These are phyloP conservation scores for Peronospora belbahrii DNA, from an alignment of 352 stramenopile genomes.

Conservation along the genomic window DNA sequence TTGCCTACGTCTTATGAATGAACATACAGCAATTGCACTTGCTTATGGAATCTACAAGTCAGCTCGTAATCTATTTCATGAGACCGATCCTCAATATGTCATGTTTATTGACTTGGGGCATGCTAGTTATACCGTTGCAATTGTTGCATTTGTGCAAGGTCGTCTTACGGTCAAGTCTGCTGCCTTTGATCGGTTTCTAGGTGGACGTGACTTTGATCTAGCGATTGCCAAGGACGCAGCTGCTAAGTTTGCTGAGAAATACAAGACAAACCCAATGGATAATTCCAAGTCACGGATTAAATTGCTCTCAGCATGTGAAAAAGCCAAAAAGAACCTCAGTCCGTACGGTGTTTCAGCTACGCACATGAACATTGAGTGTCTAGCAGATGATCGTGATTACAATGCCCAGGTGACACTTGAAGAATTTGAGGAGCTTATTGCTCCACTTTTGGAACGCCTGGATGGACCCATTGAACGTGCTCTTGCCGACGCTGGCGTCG, in stretches of 20 bases:
- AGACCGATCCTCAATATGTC: constrained; percentile 90
- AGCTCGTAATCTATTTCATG: constrained; percentile 91
- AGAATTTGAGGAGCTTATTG: constrained; percentile 93
- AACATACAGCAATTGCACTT: constrained; percentile 94
- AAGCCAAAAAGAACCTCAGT: constrained; percentile 98
- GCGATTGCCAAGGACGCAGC: constrained; percentile 92
- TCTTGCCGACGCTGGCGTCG: constrained; percentile 85
- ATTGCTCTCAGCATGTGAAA: constrained; percentile 95
- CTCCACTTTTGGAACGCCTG: constrained; percentile 80
- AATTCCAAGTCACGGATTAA: constrained; percentile 95
- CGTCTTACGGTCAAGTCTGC: constrained; percentile 93
- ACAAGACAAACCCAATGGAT: constrained; percentile 88
- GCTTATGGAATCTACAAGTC: constrained; percentile 95
- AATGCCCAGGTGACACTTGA: constrained; percentile 89
- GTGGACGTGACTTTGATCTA: constrained; percentile 95
- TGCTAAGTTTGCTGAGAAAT: constrained; percentile 94
- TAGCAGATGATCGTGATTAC: constrained; percentile 98
- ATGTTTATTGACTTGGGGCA: constrained; percentile 99
- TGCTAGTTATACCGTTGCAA: constrained; percentile 87
- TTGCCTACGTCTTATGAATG: constrained; percentile 96
- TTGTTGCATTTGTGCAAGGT: constrained; percentile 92
- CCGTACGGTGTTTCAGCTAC: constrained; percentile 95
- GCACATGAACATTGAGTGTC: constrained; percentile 94
- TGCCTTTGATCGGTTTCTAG: constrained; percentile 92
- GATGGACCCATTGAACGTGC: constrained; percentile 79